Evolutionary conservation across 305 asterid species (phyloP).

Genomic region (Plantago lanceolata): DNA sequence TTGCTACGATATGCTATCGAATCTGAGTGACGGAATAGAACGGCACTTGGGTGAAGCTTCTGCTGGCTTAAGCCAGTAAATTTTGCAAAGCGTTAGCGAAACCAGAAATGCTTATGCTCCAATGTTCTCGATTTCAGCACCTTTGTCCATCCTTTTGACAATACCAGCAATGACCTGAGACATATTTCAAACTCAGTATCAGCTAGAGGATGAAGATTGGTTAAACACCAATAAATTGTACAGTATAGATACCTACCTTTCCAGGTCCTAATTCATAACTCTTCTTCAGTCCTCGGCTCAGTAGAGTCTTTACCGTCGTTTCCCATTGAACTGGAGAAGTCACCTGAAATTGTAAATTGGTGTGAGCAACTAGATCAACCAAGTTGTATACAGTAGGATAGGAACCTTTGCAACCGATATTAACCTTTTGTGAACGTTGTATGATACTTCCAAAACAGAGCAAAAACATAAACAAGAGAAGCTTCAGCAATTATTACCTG

Average conservation of each 20-base stretch:
- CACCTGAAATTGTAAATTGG: conserved; percentile 40
- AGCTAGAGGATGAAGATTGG: conserved; percentile 1
- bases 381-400: too few species aligned
- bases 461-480: too few species aligned
- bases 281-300: conserved; percentile 62
- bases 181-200: conserved; percentile 13
- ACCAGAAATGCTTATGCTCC: conserved; percentile 30
- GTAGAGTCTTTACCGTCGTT: conserved; percentile 72
- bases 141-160: conserved; percentile 58
- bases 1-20: too few species aligned
- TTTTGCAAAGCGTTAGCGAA: background rate
- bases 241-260: conserved; percentile 34
- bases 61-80: background rate
- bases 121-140: conserved; percentile 45
- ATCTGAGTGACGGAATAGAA: too few species aligned
- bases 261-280: conserved; percentile 97
- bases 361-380: background rate
- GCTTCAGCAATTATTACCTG: conserved; percentile 44
- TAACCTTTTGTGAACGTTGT: too few species aligned
- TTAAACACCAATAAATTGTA: background rate
- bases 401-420: too few species aligned
- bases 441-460: too few species aligned
- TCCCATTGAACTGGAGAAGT: conserved; percentile 99
- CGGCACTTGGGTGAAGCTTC: background rate
- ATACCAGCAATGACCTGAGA: conserved; percentile 59